phyloP scores from a whole-genome alignment of 78 protist genomes.

The Dictyostelium firmibasis region DNA sequence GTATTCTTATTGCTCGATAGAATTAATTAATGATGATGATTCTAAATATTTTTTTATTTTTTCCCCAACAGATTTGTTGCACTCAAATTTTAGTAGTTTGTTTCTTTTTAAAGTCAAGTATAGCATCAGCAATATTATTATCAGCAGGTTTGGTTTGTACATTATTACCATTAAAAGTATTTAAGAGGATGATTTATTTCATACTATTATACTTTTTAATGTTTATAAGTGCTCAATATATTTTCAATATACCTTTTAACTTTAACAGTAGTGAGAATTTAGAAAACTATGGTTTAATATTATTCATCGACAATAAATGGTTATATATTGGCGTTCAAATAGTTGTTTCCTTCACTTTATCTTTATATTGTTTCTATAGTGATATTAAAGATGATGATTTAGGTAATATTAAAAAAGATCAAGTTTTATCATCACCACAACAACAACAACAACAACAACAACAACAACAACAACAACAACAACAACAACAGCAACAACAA shows the following conservation, averaged over 20 bases:
- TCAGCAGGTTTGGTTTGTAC: conserved; percentile 11
- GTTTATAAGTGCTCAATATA: conserved; percentile 27
- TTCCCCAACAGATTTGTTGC: conserved; percentile 54
- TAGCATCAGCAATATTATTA: conserved; percentile 1
- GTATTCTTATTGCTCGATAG: not conserved
- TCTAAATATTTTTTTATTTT: not conserved
- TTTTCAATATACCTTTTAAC: conserved; percentile 16
- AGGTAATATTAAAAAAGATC: conserved; percentile 4
- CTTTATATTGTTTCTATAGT: conserved; percentile 64
- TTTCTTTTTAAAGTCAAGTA: conserved; percentile 19
- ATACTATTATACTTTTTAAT: not conserved
- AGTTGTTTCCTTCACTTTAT: conserved; percentile 21
- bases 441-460: not conserved
- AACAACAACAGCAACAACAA: not conserved
- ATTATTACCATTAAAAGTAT: conserved; percentile 19
- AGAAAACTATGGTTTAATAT: conserved; percentile 6
- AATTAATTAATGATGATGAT: too few relatives aligned
- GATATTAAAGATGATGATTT: conserved; percentile 3
- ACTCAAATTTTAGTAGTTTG: conserved; percentile 52
- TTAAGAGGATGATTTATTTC: not conserved
- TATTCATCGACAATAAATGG: not conserved
- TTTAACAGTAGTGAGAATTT: not conserved
- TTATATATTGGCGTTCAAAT: conserved; percentile 49
- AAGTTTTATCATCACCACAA: not conserved
- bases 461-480: not conserved